Percentiles rank a stretch among this genome's conserved stretches.
Evolutionary conservation across 2,329 filamentous ascomycete species (phyloP).

Genomic region (Berkeleyomyces rouxiae): DNA sequence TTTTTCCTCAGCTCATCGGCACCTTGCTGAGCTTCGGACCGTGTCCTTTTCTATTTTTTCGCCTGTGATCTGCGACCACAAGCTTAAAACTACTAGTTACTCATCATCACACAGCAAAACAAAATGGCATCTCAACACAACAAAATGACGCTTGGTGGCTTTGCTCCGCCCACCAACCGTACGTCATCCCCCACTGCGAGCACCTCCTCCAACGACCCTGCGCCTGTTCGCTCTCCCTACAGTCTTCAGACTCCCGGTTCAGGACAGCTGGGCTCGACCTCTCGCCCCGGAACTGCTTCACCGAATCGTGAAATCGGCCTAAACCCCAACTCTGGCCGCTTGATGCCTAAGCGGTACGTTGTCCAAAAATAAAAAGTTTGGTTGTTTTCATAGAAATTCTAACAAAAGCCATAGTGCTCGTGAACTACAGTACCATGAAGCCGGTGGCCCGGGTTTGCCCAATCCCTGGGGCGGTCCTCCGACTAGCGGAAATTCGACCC

Average conservation of each 20-base stretch:
- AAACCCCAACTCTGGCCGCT: conserved; percentile 41
- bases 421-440: conserved; percentile 95
- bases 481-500: conserved; percentile 90
- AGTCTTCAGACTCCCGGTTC: conserved; percentile 44
- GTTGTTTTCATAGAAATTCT: background rate
- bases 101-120: background rate
- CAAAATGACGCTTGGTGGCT: conserved; percentile 58
- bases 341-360: conserved; percentile 83
- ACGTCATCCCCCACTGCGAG: conserved; percentile 67
- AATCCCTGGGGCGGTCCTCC: conserved; percentile 88
- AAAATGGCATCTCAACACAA: conserved; percentile 9
- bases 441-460: conserved; percentile 49
- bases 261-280: conserved; percentile 40
- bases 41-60: conserved; percentile 1
- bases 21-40: background rate
- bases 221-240: conserved; percentile 55
- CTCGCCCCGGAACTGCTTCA: conserved; percentile 80
- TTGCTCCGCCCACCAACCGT: conserved; percentile 50
- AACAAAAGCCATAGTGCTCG: conserved; percentile 45
- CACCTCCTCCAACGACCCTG: conserved; percentile 64
- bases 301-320: conserved; percentile 68
- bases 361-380: background rate
- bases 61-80: conserved; percentile 8
- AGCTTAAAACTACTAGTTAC: conserved; percentile 4
- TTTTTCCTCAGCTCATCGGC: background rate